phyloP scores from a whole-genome alignment of 192 early-diverging fungal genomes.

The Phlyctochytrium arcticum region DNA sequence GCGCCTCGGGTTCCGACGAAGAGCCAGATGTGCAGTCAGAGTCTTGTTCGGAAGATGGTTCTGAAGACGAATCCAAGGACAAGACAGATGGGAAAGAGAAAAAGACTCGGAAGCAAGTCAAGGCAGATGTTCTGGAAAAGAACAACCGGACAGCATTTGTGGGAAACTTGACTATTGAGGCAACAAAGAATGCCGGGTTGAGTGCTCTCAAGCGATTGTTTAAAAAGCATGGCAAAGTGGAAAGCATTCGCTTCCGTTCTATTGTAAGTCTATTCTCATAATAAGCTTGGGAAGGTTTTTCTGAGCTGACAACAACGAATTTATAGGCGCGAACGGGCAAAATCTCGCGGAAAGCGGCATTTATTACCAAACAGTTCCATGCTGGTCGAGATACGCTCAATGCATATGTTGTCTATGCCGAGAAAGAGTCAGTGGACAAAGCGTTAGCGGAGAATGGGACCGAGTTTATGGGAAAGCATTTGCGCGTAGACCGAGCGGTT shows the following conservation, averaged over 20 bases:
- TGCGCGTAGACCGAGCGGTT: conserved; percentile 69
- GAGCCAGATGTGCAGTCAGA: background rate
- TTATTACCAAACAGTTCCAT: conserved; percentile 80
- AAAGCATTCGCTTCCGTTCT: conserved; percentile 87
- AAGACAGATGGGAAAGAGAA: conserved; percentile 22
- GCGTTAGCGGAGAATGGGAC: conserved; percentile 72
- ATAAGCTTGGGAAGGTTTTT: background rate
- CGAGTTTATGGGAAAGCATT: conserved; percentile 78
- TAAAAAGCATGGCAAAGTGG: conserved; percentile 63
- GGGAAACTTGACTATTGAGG: conserved; percentile 79
- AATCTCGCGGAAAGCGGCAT: conserved; percentile 76
- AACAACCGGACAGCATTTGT: conserved; percentile 83
- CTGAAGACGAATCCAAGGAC: background rate
- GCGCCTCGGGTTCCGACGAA: background rate
- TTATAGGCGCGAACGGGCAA: conserved; percentile 55
- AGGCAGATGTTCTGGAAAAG: conserved; percentile 24
- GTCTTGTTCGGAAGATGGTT: background rate
- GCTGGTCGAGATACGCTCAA: conserved; percentile 78
- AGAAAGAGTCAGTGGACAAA: conserved; percentile 54
- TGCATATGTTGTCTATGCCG: conserved; percentile 82
- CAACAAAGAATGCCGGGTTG: conserved; percentile 56
- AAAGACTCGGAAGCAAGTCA: conserved; percentile 21
- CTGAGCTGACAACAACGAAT: conserved; percentile 1
- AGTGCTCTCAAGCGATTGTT: conserved; percentile 71
- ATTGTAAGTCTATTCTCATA: conserved; percentile 50